Percentiles rank a stretch among this genome's conserved stretches.
Evolutionary conservation across 768 basidiomycete genomes (phyloP).

Genomic region (Pulveroboletus sp.): DNA sequence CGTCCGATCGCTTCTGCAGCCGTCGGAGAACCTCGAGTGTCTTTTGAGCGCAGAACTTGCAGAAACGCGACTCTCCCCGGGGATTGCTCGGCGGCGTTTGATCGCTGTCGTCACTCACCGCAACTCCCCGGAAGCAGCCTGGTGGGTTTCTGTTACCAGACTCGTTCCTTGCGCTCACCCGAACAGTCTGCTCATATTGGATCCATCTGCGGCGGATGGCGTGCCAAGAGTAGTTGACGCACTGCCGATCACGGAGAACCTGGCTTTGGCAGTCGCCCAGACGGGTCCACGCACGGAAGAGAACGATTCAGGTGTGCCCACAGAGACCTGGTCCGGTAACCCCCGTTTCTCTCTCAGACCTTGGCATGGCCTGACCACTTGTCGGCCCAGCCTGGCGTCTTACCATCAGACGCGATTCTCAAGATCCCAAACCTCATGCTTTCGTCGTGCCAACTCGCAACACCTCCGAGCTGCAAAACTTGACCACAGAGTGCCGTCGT

Average conservation of each 20-base stretch:
- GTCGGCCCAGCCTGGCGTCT: conserved; percentile 45
- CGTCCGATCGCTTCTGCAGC: conserved; percentile 28
- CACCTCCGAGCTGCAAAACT: conserved; percentile 40
- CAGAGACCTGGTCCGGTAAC: conserved; percentile 39
- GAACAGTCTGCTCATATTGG: conserved; percentile 21
- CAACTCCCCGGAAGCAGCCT: conserved; percentile 49
- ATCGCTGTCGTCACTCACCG: conserved; percentile 51
- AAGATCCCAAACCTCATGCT: conserved; percentile 38
- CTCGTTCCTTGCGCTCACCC: background rate
- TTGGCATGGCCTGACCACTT: background rate
- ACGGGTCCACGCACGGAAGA: conserved; percentile 33
- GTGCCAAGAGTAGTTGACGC: conserved; percentile 8
- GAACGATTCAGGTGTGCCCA: conserved; percentile 27
- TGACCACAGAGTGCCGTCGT: conserved; percentile 55
- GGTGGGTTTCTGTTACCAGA: conserved; percentile 45
- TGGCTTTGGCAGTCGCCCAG: conserved; percentile 57
- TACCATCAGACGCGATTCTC: conserved; percentile 42
- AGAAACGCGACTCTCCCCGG: background rate
- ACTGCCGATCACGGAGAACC: conserved; percentile 52
- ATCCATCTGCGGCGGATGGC: background rate
- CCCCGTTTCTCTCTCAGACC: background rate
- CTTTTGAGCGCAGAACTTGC: conserved; percentile 38
- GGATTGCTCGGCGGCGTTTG: background rate
- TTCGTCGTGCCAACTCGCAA: conserved; percentile 44
- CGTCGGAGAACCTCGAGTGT: conserved; percentile 45